Base-by-base conservation (phyloP, 495 filamentous ascomycete genomes). In the Haplographium delicatum region DNA sequence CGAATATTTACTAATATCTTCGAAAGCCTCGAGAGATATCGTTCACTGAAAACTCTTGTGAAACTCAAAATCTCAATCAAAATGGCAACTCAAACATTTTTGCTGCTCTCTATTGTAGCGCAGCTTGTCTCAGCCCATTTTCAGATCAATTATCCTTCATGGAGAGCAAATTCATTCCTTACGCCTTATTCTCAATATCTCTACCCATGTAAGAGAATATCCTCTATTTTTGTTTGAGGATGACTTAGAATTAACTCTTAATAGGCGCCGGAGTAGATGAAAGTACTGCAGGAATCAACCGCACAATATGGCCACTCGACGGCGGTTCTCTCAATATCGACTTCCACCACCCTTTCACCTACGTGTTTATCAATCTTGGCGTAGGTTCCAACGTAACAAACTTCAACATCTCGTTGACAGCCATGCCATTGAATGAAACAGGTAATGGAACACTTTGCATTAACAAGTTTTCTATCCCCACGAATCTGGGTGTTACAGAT, bases 361-460 rank as follows among this genome's bases (percentile, higher is more conserved):
- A 82, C 53, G 63, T 80, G 27, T 83, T 73, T 62, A 61, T 85
- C 57, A 84, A 84, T 65, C 65, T 84, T 18, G 82, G 78, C n/a
- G 52, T 85, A 27, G 79, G 81, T 30, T 69, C 72, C 56, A 60
- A 70, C 22, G 72, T 72, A 22, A 71, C 77, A 46, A 68, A 68
- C 60, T 81, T 84, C 68, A 84, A 84, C 63, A 74, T 81, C 61
- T 69, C 73, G 19, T 70, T 84, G 19, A 73, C 75, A 15, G 54
- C 62, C 8, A 47, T 62, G 15, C 60, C 75, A 49, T 67, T 76
- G 57, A 86, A 85, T 65, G 71, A 71, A 50, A 82, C 81, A 1
- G 80, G 80, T 39, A 76, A 72, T 13, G 82, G 82, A 28, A 76
- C 68, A 6, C 72, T 83, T 48, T 86, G 82, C 53, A 59, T 85